Conservation (phyloP, 23 red algal species). For the Gracilaria caudata region DNA sequence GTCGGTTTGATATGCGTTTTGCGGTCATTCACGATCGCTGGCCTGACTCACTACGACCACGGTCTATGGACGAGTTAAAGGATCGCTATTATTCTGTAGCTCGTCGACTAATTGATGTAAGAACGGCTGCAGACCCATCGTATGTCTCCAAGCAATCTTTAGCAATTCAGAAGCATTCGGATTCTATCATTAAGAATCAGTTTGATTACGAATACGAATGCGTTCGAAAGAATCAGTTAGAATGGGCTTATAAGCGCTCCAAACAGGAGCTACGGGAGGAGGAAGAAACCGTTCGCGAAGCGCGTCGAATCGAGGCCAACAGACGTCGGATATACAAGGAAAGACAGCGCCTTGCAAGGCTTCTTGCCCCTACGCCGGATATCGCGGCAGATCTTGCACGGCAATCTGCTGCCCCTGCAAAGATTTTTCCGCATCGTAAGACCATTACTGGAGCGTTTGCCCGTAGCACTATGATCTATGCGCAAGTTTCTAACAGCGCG, state of each 20-base stretch:
- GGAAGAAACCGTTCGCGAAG: slow-evolving; percentile 84
- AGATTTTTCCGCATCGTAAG: slow-evolving; percentile 79
- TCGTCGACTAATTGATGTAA: slow-evolving; percentile 67
- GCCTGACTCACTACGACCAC: slow-evolving; percentile 46
- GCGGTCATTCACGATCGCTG: slow-evolving; percentile 90
- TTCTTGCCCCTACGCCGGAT: slow-evolving; percentile 52
- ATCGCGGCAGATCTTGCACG: slow-evolving; percentile 40
- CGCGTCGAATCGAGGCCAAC: slow-evolving; percentile 81
- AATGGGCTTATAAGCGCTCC: slow-evolving; percentile 61
- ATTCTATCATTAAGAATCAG: slow-evolving; percentile 84
- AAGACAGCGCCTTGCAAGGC: slow-evolving; percentile 77
- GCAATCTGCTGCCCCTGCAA: slow-evolving; percentile 30
- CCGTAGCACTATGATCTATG: slow-evolving; percentile 77
- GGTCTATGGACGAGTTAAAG: slow-evolving; percentile 86
- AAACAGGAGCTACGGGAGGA: slow-evolving; percentile 85
- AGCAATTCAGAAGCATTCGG: slow-evolving; percentile 80
- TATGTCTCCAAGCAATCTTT: slow-evolving; percentile 29
- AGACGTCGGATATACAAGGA: slow-evolving; percentile 78
- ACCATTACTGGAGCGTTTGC: slow-evolving; percentile 68
- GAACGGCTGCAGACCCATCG: slow-evolving; percentile 16
- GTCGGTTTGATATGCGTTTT: slow-evolving; percentile 83
- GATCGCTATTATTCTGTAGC: slow-evolving; percentile 94
- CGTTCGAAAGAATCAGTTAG: slow-evolving; percentile 88
- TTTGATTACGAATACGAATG: slow-evolving; percentile 98
- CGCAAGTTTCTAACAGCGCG: slow-evolving; percentile 77